Base-by-base conservation (phyloP, 768 basidiomycete species). In the Filobasidium floriforme region DNA sequence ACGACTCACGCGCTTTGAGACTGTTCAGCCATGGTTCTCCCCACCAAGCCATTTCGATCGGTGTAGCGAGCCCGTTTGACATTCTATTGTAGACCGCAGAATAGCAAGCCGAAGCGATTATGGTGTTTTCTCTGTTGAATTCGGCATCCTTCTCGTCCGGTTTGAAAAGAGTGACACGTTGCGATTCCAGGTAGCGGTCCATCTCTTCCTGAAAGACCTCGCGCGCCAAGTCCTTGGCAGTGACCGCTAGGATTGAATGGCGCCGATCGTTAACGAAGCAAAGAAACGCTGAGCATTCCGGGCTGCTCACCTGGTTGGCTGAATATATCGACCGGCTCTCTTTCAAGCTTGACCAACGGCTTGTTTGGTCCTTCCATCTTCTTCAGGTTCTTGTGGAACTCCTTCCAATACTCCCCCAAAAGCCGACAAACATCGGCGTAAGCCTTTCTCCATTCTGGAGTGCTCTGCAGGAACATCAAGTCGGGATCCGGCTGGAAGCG, bases 11-110 rank as follows among this genome's bases (percentile, higher is more conserved):
- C 12, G 54, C 54, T 57, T 57, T 57, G 5, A 57, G 24, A 32
- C 24, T 32, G 15, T 57, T 57, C 18, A 57, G 54, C 54, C 54
- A 57, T 24, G 54, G 54, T 15, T 57, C 54, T 32, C 54, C 54
- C 24, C 24, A 57, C 54, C 54, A 57, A 14, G 22, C 29, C 19
- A 57, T 14, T 22, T 57, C 54, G 15, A 57, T 57, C 29, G 54
- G 54, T 2, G 54, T 57, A 24, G 54, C 54, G 14, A 57, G 26
- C 15, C 54, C 54, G 24, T 15, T 32, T 7, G 29, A 15, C 54
- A 57, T 57, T 15, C 54, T 22, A 26, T 57, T 57, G 26, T 57
- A 57, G 22, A 24, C 54, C 24, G 24, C 15, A 19, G 29, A 15
- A n/a, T 24, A 28, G 54, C 22, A 57, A 22, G 54, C 54, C 22